A percentile compares a stretch with the other conserved stretches of the same genome.
phyloP scores from a whole-genome alignment of 2,329 filamentous ascomycete species.

The Trichoderma arundinaceum region DNA sequence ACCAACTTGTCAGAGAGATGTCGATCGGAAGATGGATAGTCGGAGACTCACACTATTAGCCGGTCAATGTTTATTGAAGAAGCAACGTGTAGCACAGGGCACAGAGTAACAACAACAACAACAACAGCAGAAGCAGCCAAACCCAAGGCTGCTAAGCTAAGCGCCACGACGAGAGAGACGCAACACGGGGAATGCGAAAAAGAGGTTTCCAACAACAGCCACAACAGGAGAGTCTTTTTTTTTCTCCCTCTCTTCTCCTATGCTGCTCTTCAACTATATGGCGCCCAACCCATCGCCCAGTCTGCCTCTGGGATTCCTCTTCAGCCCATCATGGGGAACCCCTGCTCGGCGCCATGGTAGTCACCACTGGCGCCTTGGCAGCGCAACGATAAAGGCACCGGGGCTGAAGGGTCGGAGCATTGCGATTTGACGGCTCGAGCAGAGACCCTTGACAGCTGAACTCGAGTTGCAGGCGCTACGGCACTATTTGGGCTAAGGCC shows the following conservation, averaged over 20 bases:
- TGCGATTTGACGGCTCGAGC: constrained; percentile 27
- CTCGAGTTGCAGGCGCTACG: constrained; percentile 20
- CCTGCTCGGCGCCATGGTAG: constrained; percentile 18
- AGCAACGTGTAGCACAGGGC: background rate
- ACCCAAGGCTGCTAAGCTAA: background rate
- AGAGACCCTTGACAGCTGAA: constrained; percentile 31
- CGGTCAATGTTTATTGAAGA: background rate
- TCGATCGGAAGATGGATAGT: background rate
- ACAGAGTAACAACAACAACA: background rate
- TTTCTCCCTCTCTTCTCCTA: background rate
- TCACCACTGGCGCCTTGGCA: constrained; percentile 24
- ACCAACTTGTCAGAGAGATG: background rate
- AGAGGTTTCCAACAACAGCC: background rate
- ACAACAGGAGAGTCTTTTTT: background rate
- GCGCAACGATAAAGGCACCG: constrained; percentile 10
- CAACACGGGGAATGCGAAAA: background rate
- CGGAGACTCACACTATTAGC: background rate
- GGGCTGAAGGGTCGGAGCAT: constrained; percentile 6
- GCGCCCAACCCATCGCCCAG: background rate
- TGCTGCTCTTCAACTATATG: background rate
- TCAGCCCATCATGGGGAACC: constrained; percentile 28
- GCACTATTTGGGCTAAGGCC: constrained; percentile 8
- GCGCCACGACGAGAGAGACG: background rate
- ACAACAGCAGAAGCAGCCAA: background rate
- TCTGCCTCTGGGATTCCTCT: constrained; percentile 4